Base-by-base conservation (phyloP, 192 early-diverging fungal species). In the Coemansia pectinata region DNA sequence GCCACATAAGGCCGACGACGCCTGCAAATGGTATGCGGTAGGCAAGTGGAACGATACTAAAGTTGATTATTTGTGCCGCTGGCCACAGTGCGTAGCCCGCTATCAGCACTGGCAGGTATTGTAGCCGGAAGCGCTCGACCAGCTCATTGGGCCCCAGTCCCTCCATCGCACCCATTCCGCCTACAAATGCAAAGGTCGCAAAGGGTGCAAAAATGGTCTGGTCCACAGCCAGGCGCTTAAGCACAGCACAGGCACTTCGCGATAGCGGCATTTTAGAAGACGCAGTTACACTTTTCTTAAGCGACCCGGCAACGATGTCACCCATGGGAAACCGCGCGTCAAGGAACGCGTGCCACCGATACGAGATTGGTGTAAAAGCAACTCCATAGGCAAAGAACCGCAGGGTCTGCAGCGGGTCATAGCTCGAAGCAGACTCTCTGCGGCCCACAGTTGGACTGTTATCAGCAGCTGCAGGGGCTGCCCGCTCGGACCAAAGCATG, bases 1-100 rank as follows among this genome's bases (percentile, higher is more conserved):
- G 90, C 91, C 91, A 92, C n/a, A 88, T 76, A 36, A 92, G 82
- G 12, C 89, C 86, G 36, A 90, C 76, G 9, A 79, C 68, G 69
- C 88, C 89, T 15, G 87, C 87, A 74, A 92, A 90, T 5, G 87
- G 91, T 25, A 92, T 70, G 14, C 90, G 81, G 66, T 87, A 89
- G 14, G 73, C 70, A 19, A 92, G 77, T 4, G 91, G 91, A 50
- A 90, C 81, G 45, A 90, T 81, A 63, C 85, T 86, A 65, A 92
- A 91, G 68, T 92, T 92, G 14, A 92, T 65, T 14, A 88, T 63
- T 65, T 92, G 91, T 5, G 89, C 91, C 7, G 87, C 69, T 29
- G 91, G 91, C 91, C 91, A 92, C 12, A 91, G 50, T 23, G 55
- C 47, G 52, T 76, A 76, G 36, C 78, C 74, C 19, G 60, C 74